Base-by-base conservation (phyloP, 148 eudicot species). In the Rhododendron griersonianum region DNA sequence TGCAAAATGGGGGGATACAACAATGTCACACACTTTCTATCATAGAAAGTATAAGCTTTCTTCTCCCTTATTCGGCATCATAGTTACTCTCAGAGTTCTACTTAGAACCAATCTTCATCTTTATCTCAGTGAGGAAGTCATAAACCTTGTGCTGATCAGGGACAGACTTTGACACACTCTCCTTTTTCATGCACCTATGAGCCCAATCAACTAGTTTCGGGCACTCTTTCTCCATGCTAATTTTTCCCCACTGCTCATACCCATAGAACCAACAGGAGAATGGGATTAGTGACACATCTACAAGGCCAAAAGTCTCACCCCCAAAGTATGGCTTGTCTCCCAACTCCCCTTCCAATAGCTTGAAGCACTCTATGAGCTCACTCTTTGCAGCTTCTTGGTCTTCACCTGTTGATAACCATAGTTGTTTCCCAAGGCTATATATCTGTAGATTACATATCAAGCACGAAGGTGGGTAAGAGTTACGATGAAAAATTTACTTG, bases 121-220 rank as follows among this genome's bases (percentile, higher is more conserved):
- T 48, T 2, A 5, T 5, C 61, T 76, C 30, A 15, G 11, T 41
- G 30, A 78, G 25, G 18, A 44, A 78, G 81, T 78, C 51, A 78
- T 21, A 78, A 11, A 76, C 1, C 51, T 44, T 78, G 53, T 25
- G 50, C 35, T 37, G 30, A 5, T 81, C 48, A 11, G 73, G 50
- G 10, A 59, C 14, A 59, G 71, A 57, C 33, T 81, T 59, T 16
- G 92, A 87, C 0, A 90, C 93, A 53, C 90, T 93, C 28, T 90
- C 91, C 44, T 86, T 87, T 19, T 88, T 80, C 91, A 90, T 85
- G 86, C 95, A 93, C 80, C 88, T 88, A 77, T 87, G 85, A 25
- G 82, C 89, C 93, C 91, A 92, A 3, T 63, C 89, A 2, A 84
- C 67, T 30, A 92, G 59, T 71, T 88, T 92, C 0, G 92, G 90